phyloP scores from a whole-genome alignment of 2,329 filamentous ascomycete species.

The Claviceps quebecensis region DNA sequence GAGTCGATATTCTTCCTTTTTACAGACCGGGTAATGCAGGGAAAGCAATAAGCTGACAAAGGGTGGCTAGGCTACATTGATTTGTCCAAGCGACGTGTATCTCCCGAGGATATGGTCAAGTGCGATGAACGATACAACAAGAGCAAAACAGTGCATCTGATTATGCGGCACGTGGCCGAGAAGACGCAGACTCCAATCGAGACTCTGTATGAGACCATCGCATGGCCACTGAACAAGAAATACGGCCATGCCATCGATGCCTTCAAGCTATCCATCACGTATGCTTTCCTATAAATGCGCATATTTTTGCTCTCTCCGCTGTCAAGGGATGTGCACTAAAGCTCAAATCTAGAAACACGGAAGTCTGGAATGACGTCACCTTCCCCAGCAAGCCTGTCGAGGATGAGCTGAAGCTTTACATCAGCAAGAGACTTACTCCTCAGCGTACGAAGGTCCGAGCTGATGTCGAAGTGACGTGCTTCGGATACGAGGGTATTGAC shows the following conservation, averaged over 20 bases:
- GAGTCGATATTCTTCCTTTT: not conserved
- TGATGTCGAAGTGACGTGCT: constrained; percentile 92
- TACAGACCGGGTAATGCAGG: constrained; percentile 1
- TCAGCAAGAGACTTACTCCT: constrained; percentile 90
- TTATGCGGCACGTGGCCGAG: constrained; percentile 97
- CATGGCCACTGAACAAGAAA: constrained; percentile 95
- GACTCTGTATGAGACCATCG: constrained; percentile 83
- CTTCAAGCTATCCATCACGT: constrained; percentile 98
- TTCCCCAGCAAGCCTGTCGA: constrained; percentile 78
- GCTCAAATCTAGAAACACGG: constrained; percentile 53
- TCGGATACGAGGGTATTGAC: constrained; percentile 95
- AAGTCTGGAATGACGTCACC: constrained; percentile 85
- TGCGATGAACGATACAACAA: constrained; percentile 99
- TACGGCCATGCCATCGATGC: constrained; percentile 94
- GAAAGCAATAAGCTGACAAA: constrained; percentile 10
- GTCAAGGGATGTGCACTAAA: not conserved
- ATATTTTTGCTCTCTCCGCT: not conserved
- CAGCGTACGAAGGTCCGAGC: constrained; percentile 98
- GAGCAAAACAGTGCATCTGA: constrained; percentile 98
- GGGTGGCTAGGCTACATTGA: constrained; percentile 65
- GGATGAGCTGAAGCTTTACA: constrained; percentile 87
- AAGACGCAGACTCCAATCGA: constrained; percentile 94
- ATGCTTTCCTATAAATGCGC: constrained; percentile 19
- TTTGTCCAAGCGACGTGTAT: constrained; percentile 95
- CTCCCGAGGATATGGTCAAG: constrained; percentile 92